Conservation (phyloP, 2,329 filamentous ascomycete genomes). For the Claviceps lovelessii region DNA sequence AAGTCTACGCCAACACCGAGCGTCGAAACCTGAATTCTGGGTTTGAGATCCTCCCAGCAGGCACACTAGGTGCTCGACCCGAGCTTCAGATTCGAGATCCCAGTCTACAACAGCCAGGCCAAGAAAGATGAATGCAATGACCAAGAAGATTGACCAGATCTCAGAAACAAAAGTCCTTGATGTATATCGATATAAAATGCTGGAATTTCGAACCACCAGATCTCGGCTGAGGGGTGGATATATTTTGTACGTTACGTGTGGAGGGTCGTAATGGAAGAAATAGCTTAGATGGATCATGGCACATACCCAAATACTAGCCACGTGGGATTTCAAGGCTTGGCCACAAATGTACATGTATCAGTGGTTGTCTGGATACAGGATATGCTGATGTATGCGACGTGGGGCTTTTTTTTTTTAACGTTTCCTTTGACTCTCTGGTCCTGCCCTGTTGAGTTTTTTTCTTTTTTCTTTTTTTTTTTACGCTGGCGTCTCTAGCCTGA, state of each 20-base stretch:
- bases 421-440: too few species aligned
- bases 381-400: too few species aligned
- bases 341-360: too few species aligned
- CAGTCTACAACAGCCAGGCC: not conserved
- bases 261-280: not conserved
- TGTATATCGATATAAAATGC: not conserved
- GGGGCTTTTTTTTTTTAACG: too few species aligned
- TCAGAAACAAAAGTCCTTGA: not conserved
- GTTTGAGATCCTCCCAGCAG: slow-evolving; percentile 8
- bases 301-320: not conserved
- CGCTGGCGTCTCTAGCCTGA: too few species aligned
- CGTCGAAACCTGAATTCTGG: slow-evolving; percentile 2
- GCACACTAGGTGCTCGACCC: slow-evolving; percentile 2
- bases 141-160: not conserved
- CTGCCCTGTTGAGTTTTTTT: too few species aligned
- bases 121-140: not conserved
- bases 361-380: too few species aligned
- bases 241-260: not conserved
- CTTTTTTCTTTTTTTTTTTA: too few species aligned
- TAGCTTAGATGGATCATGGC: not conserved
- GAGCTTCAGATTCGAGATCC: slow-evolving; percentile 1
- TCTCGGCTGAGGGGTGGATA: not conserved
- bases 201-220: not conserved
- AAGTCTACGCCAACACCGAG: slow-evolving; percentile 5
- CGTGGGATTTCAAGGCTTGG: not conserved